Base-by-base conservation (phyloP, 345 rosid species). In the Ceriops tagal region DNA sequence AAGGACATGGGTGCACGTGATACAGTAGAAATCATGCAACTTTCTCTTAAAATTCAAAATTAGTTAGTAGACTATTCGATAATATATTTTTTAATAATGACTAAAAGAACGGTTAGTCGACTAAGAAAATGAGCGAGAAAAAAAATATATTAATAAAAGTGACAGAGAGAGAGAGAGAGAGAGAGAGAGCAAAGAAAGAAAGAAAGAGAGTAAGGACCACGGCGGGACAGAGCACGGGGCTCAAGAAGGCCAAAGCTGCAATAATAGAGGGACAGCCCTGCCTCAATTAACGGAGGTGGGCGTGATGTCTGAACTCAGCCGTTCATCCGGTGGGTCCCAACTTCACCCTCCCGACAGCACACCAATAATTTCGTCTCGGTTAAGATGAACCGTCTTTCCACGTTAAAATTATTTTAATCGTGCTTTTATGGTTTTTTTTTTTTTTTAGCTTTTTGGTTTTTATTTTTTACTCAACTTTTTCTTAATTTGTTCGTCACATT, bases 201-300 rank as follows among this genome's bases (percentile, higher is more conserved):
- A 18, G 57, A 22, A 13, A 55, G 59, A 55, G 59, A 55, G 59
- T 20, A 26, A 55, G 58, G 58, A 56, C 59, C 59, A 24, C 59
- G 59, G 59, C 59, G 15, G 30, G 59, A 27, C 59, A 56, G 30
- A 53, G 27, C 59, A 56, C 59, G 59, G 59, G 26, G 59, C 59
- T 56, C 59, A 27, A 56, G 59, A 27, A 27, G 18, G 28, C 13
- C 31, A 56, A 56, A 43, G 49, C 18, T 3, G 18, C 49, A 53
- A 53, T 53, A 56, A 56, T 56, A 56, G 26, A 21, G 28, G 30
- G 6, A 24, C 13, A 56, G 24, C 15, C 30, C 59, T 56, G 24
- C 59, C 59, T 56, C 10, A 56, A 56, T 56, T 24, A 56, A 56
- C 59, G 59, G 59, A 56, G 59, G 5, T 56, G 31, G 28, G 30